Conservation (phyloP, 257 asterid species). For the Ligustrum vulgare region DNA sequence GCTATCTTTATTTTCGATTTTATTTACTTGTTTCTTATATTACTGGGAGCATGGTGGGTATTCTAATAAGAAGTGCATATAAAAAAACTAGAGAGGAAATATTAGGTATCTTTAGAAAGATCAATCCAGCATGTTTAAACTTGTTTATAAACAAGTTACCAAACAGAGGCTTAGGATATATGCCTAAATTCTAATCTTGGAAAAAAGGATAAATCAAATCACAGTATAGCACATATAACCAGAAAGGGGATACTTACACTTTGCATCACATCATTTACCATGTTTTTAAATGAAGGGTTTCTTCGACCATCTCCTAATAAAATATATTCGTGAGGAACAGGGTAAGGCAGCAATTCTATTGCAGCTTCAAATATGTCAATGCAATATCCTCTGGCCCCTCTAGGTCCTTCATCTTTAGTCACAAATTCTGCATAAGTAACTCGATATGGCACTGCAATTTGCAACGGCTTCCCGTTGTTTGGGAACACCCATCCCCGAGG, state of each 20-base stretch:
- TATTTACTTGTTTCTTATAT: neutral
- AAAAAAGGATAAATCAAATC: neutral
- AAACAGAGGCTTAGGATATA: too few relatives aligned
- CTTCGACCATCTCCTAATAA: conserved; percentile 68
- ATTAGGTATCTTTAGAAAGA: neutral
- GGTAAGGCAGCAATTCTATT: conserved; percentile 53
- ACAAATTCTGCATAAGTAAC: conserved; percentile 52
- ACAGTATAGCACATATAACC: neutral
- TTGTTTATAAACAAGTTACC: too few relatives aligned
- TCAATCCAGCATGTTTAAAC: neutral
- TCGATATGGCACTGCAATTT: conserved; percentile 63
- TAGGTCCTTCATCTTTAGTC: conserved; percentile 59
- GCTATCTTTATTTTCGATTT: neutral
- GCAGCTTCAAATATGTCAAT: conserved; percentile 87
- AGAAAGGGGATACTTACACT: conserved; percentile 43
- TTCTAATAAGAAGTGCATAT: neutral
- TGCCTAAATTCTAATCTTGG: neutral
- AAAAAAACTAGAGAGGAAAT: neutral
- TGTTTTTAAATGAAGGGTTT: conserved; percentile 50
- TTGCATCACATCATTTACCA: conserved; percentile 46
- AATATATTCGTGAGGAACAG: conserved; percentile 63
- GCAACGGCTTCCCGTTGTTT: conserved; percentile 58
- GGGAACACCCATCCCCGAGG: conserved; percentile 91
- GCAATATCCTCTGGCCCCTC: conserved; percentile 67
- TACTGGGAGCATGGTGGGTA: neutral